A percentile compares a stretch with the other conserved stretches of the same genome.
phyloP scores from a whole-genome alignment of 176 grass and related monocot genomes.

The Aechmea fasciata region DNA sequence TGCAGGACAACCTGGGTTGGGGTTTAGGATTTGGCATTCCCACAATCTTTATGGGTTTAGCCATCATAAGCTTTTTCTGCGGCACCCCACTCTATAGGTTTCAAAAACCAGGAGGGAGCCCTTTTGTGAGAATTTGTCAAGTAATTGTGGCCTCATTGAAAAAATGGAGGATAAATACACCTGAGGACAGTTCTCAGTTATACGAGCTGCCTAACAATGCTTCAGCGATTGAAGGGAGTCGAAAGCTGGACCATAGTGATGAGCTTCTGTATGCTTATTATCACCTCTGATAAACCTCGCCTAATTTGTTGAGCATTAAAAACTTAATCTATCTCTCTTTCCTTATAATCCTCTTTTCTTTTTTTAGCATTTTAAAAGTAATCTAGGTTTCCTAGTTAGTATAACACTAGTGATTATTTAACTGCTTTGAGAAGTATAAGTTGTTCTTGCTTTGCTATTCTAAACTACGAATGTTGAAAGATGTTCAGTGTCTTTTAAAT shows the following conservation, averaged over 20 bases:
- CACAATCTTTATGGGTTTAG: slow-evolving; percentile 75
- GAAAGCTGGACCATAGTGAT: slow-evolving; percentile 68
- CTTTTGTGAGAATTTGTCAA: slow-evolving; percentile 63
- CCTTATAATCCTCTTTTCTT: background rate
- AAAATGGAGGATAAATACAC: slow-evolving; percentile 51
- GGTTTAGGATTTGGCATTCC: slow-evolving; percentile 77
- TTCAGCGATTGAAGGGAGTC: slow-evolving; percentile 78
- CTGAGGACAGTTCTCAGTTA: slow-evolving; percentile 42
- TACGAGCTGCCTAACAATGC: slow-evolving; percentile 60
- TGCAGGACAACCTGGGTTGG: slow-evolving; percentile 93
- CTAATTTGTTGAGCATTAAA: background rate
- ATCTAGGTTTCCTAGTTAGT: background rate
- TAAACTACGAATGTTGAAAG: background rate
- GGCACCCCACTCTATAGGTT: slow-evolving; percentile 75
- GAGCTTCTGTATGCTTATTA: slow-evolving; percentile 44
- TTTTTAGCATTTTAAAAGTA: background rate
- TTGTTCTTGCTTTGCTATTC: background rate
- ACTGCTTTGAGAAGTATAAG: background rate
- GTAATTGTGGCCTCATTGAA: slow-evolving; percentile 59
- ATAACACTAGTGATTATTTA: background rate
- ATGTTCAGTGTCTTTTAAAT: background rate
- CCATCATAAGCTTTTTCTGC: slow-evolving; percentile 77
- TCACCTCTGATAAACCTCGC: background rate
- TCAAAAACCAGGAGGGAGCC: slow-evolving; percentile 88
- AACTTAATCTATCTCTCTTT: background rate